phyloP scores from a whole-genome alignment of 2,329 filamentous ascomycete genomes.

The Penicillium sp. region DNA sequence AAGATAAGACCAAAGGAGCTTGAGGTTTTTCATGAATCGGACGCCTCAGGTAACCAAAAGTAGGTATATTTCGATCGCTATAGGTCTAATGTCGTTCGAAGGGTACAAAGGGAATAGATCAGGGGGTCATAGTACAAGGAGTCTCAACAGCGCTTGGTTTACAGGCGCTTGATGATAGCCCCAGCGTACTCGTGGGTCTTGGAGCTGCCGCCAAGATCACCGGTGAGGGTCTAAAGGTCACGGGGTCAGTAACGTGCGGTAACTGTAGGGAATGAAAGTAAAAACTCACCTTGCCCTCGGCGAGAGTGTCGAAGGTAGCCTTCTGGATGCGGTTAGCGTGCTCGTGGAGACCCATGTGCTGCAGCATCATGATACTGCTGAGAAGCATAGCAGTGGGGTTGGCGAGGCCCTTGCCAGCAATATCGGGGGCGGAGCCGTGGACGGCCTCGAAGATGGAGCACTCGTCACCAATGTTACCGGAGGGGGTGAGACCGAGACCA shows the following conservation, averaged over 20 bases:
- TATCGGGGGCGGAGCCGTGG: constrained; percentile 94
- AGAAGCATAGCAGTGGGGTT: constrained; percentile 97
- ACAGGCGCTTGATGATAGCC: constrained; percentile 75
- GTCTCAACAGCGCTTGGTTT: constrained; percentile 27
- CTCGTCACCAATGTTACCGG: constrained; percentile 97
- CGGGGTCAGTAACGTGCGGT: background rate
- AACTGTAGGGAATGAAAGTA: background rate
- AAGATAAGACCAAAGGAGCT: background rate
- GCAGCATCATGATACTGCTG: constrained; percentile 98
- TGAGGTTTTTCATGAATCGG: constrained; percentile 2
- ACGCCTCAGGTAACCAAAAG: constrained; percentile 30
- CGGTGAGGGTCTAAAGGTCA: constrained; percentile 66
- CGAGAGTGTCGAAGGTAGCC: constrained; percentile 91
- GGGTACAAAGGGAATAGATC: constrained; percentile 30
- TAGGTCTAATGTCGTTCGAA: constrained; percentile 38
- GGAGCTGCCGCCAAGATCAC: constrained; percentile 91
- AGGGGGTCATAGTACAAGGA: constrained; percentile 37
- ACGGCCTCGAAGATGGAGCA: constrained; percentile 99
- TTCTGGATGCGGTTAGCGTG: constrained; percentile 87
- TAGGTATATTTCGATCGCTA: constrained; percentile 37
- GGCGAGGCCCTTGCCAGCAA: constrained; percentile 90
- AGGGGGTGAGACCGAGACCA: constrained; percentile 93
- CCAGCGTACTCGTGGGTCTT: constrained; percentile 93
- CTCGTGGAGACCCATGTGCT: constrained; percentile 88
- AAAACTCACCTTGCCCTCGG: constrained; percentile 77